Conservation (phyloP, 768 basidiomycete genomes). For the Suillus clintonianus region DNA sequence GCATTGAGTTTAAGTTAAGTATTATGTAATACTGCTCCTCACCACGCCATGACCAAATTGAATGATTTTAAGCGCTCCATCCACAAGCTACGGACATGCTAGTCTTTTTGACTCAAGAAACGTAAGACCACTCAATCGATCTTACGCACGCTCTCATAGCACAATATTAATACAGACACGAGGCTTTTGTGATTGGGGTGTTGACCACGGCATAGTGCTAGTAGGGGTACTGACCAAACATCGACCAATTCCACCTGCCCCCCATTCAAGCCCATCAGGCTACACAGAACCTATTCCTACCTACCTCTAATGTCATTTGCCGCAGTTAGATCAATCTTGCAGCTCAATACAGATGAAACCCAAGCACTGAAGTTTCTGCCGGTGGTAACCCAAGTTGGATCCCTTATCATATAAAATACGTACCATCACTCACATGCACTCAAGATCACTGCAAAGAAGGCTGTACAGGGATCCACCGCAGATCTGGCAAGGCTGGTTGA, state of each 20-base stretch:
- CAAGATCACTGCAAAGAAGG: not conserved
- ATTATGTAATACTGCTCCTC: no score
- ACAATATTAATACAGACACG: not conserved
- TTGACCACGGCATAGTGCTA: not conserved
- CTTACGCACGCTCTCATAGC: not conserved
- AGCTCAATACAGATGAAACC: not conserved
- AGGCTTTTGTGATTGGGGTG: not conserved
- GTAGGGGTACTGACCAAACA: not conserved
- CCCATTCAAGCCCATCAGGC: not conserved
- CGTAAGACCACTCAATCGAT: not conserved
- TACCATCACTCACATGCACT: not conserved
- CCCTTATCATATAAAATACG: not conserved
- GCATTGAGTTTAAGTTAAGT: no score
- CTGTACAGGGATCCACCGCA: not conserved
- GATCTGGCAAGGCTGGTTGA: not conserved
- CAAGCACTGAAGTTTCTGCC: not conserved
- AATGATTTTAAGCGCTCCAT: no score
- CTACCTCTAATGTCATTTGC: not conserved
- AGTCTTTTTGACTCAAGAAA: not conserved
- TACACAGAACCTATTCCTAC: not conserved
- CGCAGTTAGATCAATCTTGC: not conserved
- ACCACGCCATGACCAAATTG: no score
- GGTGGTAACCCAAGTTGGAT: not conserved
- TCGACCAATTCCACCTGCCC: not conserved
- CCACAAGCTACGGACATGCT: not conserved